Evolutionary conservation across 2,329 filamentous ascomycete species (phyloP).

Genomic region (Ophiostoma himal-ulmi): DNA sequence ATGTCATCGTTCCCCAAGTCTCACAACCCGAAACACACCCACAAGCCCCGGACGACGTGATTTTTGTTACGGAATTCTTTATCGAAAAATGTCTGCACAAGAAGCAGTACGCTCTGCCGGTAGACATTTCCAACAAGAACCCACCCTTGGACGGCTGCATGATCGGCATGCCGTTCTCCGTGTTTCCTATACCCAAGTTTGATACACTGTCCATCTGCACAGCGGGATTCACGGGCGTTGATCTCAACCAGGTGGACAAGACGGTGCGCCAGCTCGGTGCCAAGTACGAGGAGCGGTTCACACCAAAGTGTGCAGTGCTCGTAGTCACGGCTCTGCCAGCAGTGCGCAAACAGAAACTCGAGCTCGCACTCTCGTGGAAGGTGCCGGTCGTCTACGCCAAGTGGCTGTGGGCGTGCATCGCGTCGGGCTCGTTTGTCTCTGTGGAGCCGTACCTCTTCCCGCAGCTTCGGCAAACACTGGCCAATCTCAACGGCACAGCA

Average conservation of each 20-base stretch:
- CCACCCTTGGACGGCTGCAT: slow-evolving; percentile 49
- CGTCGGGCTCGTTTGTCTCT: slow-evolving; percentile 45
- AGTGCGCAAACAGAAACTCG: slow-evolving; percentile 68
- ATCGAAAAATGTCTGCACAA: slow-evolving; percentile 80
- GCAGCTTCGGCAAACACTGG: slow-evolving; percentile 37
- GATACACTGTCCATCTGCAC: slow-evolving; percentile 66
- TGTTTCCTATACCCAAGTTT: slow-evolving; percentile 66
- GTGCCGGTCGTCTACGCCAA: slow-evolving; percentile 74
- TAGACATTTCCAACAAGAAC: slow-evolving; percentile 41
- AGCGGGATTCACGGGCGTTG: slow-evolving; percentile 76
- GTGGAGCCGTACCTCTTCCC: slow-evolving; percentile 44
- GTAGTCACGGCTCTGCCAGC: slow-evolving; percentile 58
- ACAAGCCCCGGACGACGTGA: slow-evolving; percentile 34
- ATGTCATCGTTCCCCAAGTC: slow-evolving; percentile 51
- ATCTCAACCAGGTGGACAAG: slow-evolving; percentile 78
- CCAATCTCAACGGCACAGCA: slow-evolving; percentile 18
- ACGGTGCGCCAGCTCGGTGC: slow-evolving; percentile 71
- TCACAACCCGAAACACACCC: slow-evolving; percentile 45
- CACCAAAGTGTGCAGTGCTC: slow-evolving; percentile 65
- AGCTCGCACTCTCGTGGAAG: slow-evolving; percentile 65
- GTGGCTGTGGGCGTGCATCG: slow-evolving; percentile 82
- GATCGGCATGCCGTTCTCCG: slow-evolving; percentile 69
- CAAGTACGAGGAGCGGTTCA: slow-evolving; percentile 72
- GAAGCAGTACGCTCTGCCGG: slow-evolving; percentile 64
- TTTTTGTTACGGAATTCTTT: slow-evolving; percentile 81